These are phyloP conservation scores for Castanospermum australe DNA, from an alignment of 306 rosid species.

Conservation along the genomic window DNA sequence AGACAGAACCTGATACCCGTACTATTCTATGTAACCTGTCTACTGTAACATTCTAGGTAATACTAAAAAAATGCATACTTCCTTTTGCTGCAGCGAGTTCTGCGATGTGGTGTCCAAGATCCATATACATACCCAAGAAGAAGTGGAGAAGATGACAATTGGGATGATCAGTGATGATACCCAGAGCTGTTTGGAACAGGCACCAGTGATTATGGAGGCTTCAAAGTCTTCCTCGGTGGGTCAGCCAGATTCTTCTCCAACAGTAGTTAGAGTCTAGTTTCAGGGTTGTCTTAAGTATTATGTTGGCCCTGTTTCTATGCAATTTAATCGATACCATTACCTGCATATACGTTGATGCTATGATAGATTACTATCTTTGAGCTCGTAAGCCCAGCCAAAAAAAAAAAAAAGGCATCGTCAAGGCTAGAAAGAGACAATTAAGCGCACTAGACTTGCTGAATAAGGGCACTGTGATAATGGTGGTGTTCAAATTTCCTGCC, in stretches of 20 bases:
- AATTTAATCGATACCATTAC: conserved; percentile 13
- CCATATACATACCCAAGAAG: conserved; percentile 81
- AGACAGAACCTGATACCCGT: background rate
- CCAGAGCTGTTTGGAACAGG: conserved; percentile 88
- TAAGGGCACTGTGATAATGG: conserved; percentile 4
- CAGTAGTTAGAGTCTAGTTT: conserved; percentile 54
- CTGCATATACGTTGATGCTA: conserved; percentile 16
- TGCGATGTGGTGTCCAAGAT: conserved; percentile 81
- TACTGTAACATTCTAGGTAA: background rate
- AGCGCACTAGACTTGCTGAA: background rate
- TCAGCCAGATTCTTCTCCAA: conserved; percentile 87
- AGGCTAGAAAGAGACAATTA: background rate
- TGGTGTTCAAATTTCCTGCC: background rate
- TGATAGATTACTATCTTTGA: background rate
- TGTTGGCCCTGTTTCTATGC: conserved; percentile 27
- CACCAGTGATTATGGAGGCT: conserved; percentile 61
- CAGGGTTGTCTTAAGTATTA: conserved; percentile 20
- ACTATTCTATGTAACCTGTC: background rate
- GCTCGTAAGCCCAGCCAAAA: conserved; percentile 13
- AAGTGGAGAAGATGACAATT: conserved; percentile 92
- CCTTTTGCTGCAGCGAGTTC: conserved; percentile 72
- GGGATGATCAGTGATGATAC: conserved; percentile 78
- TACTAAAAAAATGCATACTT: background rate
- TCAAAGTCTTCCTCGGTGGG: conserved; percentile 94
- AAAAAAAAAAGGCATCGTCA: background rate